Evolutionary conservation across 352 stramenopile genomes (phyloP), one percentile per base, ranked within the genome.

Genomic region (Saprolegnia parasitica): DNA sequence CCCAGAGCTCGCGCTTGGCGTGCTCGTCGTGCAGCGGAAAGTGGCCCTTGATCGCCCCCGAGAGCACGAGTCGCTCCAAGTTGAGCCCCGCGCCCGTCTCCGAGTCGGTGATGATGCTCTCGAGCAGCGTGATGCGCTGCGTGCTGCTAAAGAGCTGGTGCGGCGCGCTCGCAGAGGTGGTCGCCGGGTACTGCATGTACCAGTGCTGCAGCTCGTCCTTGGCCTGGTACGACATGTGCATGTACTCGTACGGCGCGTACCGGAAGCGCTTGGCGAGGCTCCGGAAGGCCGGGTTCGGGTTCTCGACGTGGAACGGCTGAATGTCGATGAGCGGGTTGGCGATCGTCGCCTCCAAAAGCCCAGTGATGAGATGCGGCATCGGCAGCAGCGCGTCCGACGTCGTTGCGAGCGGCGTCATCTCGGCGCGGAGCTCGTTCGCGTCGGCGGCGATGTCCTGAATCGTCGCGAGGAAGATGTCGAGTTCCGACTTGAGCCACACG

Each of bases 201-300:
- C 86, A 94, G 40, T 83, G 76, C 74, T 94, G 84, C 65, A 81
- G 66, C 35, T 93, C 81, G 18, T 72, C 72, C 16, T 80, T 78
- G 63, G 86, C 83, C 71, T 88, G 87, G 73, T 94, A 94, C 52
- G 86, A 77, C 37, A 86, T 84, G 65, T 89, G 91, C 68, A 94
- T 93, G 76, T 89, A 89, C 75, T 94, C 83, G 64, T 91, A 94
- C 57, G 83, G 84, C 24, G 74, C 82, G 76, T 91, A 92, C 56
- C 78, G 76, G 72, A 88, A 88, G 71, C 73, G 47, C 6, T 60
- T 45, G 26, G 63, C 29, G 4, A 70, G 54, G 37, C 63, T 39
- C 40, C 39, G 39, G 54, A 40, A 70, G 9, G 47, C 50, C 9
- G 63, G 63, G 42, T 70, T 52, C 6, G 63, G 76, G 65, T 88